Evolutionary conservation across 2,329 filamentous ascomycete genomes (phyloP), one percentile per base, ranked within the genome.

Genomic region (Fusarium verticillioides): DNA sequence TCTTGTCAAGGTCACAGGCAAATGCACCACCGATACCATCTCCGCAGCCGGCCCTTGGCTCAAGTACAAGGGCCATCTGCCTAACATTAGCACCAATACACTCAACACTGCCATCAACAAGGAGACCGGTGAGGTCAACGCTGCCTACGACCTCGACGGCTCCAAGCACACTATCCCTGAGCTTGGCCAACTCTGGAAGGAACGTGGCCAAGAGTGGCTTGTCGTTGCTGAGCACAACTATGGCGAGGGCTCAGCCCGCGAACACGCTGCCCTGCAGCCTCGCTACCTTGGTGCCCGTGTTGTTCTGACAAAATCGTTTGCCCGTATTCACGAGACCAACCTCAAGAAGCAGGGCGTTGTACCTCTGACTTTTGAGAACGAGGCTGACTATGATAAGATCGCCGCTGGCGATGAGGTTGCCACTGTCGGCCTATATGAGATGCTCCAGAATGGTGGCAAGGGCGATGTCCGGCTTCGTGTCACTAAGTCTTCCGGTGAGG

Each of bases 151-250:
- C 82, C 85, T 93, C 66, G 92, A 95, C 80, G 94, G 94, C 78
- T 88, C 87, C 66, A 86, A 86, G 78, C 88, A 90, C 78, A 92
- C 93, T 37, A 98, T 98, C 80, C 96, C 96, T 7, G 94, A 96
- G 72, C 90, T 99, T 18, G 96, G 92, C 3, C 90, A 90, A 81
- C 88, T 90, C 74, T 99, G 96, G 96, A 94, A 94, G 81, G 86
- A 89, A 28, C 86, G 91, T 73, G 90, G 89, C 13, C 89, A 90
- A 76, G 89, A 93, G 70, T 99, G 96, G 96, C 89, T 98, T 64
- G 95, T 98, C 18, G 94, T 99, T 34, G 96, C 96, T 23, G 96
- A 99, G 86, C 94, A 97, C 85, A 99, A 99, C 88, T 97, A 97
- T 84, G 95, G 95, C 74, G 95, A 97, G 83, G 95, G 95, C 23